Evolutionary conservation across 345 rosid genomes (phyloP).

Genomic region (Linum usitatissimum): DNA sequence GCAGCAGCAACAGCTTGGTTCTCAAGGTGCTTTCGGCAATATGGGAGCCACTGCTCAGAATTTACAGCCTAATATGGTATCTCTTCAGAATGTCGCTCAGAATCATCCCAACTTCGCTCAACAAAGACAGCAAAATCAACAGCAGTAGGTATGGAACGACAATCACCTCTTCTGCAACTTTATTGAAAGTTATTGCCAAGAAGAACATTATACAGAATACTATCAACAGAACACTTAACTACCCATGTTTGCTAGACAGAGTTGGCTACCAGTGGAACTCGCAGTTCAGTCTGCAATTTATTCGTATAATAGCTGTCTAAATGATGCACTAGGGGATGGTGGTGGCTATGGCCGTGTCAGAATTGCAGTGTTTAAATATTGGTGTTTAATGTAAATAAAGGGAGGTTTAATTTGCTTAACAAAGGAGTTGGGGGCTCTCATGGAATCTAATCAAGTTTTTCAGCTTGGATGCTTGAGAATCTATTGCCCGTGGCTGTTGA

Average conservation of each 20-base stretch:
- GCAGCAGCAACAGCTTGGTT: conserved; percentile 46
- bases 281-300: neutral
- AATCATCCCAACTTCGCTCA: conserved; percentile 46
- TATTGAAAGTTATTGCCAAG: neutral
- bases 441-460: neutral
- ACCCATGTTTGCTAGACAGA: neutral
- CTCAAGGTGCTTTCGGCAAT: conserved; percentile 49
- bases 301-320: neutral
- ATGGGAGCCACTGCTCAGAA: conserved; percentile 59
- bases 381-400: conserved; percentile 2
- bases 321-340: neutral
- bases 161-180: neutral
- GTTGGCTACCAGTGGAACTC: neutral
- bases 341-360: neutral
- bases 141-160: conserved; percentile 31
- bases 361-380: neutral
- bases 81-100: conserved; percentile 52
- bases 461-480: neutral
- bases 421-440: neutral
- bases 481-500: neutral
- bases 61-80: conserved; percentile 58
- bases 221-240: too few species aligned
- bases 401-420: neutral
- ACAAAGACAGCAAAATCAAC: conserved; percentile 66
- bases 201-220: neutral